These are phyloP conservation scores for Truncatella angustata DNA, from an alignment of 2,329 filamentous ascomycete species.

Conservation along the genomic window DNA sequence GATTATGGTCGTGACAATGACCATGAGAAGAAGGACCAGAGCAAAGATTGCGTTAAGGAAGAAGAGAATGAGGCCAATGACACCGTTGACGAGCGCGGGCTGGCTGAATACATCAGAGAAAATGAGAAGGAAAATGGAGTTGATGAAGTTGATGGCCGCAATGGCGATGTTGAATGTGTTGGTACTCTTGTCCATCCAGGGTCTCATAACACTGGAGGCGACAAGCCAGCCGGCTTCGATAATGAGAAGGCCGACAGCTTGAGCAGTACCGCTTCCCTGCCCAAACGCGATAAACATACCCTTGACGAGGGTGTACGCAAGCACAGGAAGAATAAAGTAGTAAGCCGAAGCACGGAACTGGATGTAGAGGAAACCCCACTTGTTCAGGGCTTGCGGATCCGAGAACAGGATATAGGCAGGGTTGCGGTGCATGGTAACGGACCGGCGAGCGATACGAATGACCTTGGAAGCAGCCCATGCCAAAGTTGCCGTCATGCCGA, in stretches of 20 bases:
- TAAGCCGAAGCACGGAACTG: slow-evolving; percentile 87
- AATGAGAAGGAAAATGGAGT: slow-evolving; percentile 75
- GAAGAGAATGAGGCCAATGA: slow-evolving; percentile 83
- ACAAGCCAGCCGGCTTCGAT: slow-evolving; percentile 74
- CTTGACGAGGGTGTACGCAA: slow-evolving; percentile 74
- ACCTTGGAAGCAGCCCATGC: slow-evolving; percentile 81
- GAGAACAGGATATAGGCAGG: slow-evolving; percentile 89
- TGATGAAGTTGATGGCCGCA: slow-evolving; percentile 77
- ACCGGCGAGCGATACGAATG: slow-evolving; percentile 75
- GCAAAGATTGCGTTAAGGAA: slow-evolving; percentile 77
- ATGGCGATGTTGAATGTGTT: slow-evolving; percentile 89
- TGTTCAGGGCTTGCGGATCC: slow-evolving; percentile 79
- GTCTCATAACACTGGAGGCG: slow-evolving; percentile 69
- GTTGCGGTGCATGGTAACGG: slow-evolving; percentile 84
- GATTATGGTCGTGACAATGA: slow-evolving; percentile 63
- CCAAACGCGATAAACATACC: slow-evolving; percentile 77
- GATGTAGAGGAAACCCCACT: slow-evolving; percentile 90
- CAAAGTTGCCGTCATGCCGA: slow-evolving; percentile 71
- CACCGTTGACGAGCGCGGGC: slow-evolving; percentile 73
- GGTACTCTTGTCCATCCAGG: slow-evolving; percentile 96
- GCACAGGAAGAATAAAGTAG: slow-evolving; percentile 78
- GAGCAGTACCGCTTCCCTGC: slow-evolving; percentile 63
- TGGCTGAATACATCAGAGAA: slow-evolving; percentile 81
- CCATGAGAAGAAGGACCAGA: slow-evolving; percentile 72
- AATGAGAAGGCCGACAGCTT: slow-evolving; percentile 74